Base-by-base conservation (phyloP, 2,329 filamentous ascomycete genomes). In the Xylariaceae sp. region DNA sequence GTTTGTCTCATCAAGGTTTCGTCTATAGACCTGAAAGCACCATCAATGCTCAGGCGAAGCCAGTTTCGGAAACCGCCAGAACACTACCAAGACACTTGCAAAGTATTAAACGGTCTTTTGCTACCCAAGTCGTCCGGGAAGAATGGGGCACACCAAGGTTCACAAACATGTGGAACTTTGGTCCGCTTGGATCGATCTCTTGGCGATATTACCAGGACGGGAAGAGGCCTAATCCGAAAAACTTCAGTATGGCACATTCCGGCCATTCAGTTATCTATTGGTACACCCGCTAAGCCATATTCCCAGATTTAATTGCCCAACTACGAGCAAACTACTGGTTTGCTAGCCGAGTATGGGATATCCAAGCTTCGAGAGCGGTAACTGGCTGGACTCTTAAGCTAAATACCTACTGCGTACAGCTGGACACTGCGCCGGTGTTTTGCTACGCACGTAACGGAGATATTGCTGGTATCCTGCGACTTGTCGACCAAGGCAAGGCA, bases 281-380 rank as follows among this genome's bases (percentile, higher is more conserved):
- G 11, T 16, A 21, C 6, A n/a, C 14, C 3, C 21, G 2, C 33
- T 49, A 29, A 49, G 4, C 2, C 16, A n/a, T 6, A 21, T 31
- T 39, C 9, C 7, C 12, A 49, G 46, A 16, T 39, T 39, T 37
- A 3, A 19, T 16, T 29, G 33, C 46, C 4, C 23, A 34, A 11
- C 2, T 49, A 17, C 46, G 39, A 49, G 33, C 34, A 49, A 37
- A 49, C 34, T 49, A 49, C 34, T 49, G 46, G 34, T 39, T 49
- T 39, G 46, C 34, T 21, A 21, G 46, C 16, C n/a, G 33, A 24
- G 16, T 49, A 21, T 49, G 46, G 46, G 24, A 49, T 29, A 39
- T 49, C 3, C 46, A 49, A 39, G 46, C 24, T 39, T 49, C 46
- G 24, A 29, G 46, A 17, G 46, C 46, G 4, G 12, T 9, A 21